Evolutionary conservation across 768 basidiomycete species (phyloP).

Genomic region (Termitomyces sp.): DNA sequence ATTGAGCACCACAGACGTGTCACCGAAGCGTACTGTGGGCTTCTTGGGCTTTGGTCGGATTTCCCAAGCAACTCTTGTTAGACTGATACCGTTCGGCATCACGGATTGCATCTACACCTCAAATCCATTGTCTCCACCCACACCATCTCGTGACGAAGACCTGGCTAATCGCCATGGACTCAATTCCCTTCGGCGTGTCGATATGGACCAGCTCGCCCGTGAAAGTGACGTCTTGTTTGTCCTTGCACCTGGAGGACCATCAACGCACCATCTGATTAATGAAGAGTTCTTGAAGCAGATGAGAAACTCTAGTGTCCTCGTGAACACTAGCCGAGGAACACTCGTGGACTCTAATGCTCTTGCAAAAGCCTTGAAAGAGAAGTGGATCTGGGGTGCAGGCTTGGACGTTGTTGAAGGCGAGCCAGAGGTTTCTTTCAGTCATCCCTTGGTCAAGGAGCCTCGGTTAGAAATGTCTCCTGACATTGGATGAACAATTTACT

Average conservation of each 20-base stretch:
- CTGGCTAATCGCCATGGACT: constrained; percentile 27
- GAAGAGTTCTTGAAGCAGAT: constrained; percentile 71
- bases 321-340: constrained; percentile 83
- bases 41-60: constrained; percentile 97
- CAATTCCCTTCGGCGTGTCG: constrained; percentile 50
- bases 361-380: constrained; percentile 67
- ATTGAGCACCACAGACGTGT: constrained; percentile 46
- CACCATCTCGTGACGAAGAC: constrained; percentile 34
- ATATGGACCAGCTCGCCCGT: constrained; percentile 61
- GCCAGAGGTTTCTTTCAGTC: constrained; percentile 65
- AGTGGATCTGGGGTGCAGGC: constrained; percentile 88
- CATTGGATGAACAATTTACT: neutral
- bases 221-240: constrained; percentile 85
- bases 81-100: constrained; percentile 81
- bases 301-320: constrained; percentile 78
- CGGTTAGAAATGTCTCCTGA: constrained; percentile 35
- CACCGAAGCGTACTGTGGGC: constrained; percentile 64
- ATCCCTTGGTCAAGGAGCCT: constrained; percentile 76
- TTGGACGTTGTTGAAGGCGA: constrained; percentile 95
- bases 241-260: constrained; percentile 68
- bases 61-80: constrained; percentile 73
- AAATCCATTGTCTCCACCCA: constrained; percentile 46
- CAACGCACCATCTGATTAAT: constrained; percentile 70
- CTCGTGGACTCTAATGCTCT: constrained; percentile 90
- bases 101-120: constrained; percentile 66